phyloP scores from a whole-genome alignment of 2,329 filamentous ascomycete genomes.

The Clarireedia monteithiana region DNA sequence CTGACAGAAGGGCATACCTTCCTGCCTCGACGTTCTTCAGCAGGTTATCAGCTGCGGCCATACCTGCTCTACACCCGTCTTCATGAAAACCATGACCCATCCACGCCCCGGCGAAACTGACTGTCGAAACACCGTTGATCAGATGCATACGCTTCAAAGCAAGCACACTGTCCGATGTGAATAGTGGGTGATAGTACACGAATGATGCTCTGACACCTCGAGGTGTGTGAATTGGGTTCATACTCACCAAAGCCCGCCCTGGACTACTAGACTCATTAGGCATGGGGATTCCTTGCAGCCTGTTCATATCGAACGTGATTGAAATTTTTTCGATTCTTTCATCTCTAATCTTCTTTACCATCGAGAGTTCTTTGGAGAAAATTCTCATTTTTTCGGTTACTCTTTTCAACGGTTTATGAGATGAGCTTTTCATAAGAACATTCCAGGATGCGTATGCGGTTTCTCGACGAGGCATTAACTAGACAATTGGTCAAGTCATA shows the following conservation, averaged over 20 bases:
- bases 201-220: neutral
- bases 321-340: neutral
- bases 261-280: neutral
- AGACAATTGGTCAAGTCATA: neutral
- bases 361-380: neutral
- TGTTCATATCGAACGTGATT: neutral
- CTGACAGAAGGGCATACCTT: neutral
- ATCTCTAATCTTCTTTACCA: neutral
- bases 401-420: neutral
- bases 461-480: neutral
- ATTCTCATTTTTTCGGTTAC: neutral
- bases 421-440: neutral
- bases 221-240: neutral
- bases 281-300: neutral
- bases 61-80: neutral
- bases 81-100: neutral
- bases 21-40: neutral
- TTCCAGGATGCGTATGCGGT: neutral
- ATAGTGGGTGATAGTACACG: neutral
- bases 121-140: neutral
- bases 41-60: neutral
- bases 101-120: neutral
- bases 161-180: neutral
- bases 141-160: neutral
- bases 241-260: neutral